Evolutionary conservation across 257 asterid species (phyloP), one percentile per base, ranked within the genome.

Genomic region (Solanum habrochaites): DNA sequence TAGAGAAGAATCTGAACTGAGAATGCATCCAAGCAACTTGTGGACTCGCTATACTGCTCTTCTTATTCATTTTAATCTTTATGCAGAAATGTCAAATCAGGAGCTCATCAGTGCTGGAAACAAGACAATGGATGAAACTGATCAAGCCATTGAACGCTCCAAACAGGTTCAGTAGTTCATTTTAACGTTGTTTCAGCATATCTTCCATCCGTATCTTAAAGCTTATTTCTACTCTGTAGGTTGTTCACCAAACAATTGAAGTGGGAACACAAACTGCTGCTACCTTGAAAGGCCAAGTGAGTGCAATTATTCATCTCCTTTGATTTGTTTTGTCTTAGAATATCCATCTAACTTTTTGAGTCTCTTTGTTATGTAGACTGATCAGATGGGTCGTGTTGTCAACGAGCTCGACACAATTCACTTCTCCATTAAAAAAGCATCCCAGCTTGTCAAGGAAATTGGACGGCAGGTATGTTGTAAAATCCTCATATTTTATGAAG

Each of bases 331-430:
- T 83, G 40, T 69, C 60, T 69, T 35, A 67, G 42, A 27, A 40
- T 69, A 49, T 16, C 67, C 45, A 49, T 56, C 60, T 31, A 39
- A 78, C 58, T 84, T 73, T 29, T 87, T 85, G 74, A 70, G 39
- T 87, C 87, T 72, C 60, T 89, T 32, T 49, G 56, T 72, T 87
- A 9, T 40, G 74, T 92, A 95, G 99, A 97, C 99, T 71, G 99
- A 96, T n/a, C 99, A 95, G 94, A 97, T 97, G 99, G 98, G 98
- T n/a, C 98, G 99, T 86, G 89, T 96, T 84, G 98, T 97, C 85
- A 97, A 96, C 85, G 99, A 97, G 88, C 93, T 97, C 86, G 99
- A 97, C 87, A 97, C 99, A 20, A 97, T 97, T 88, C 98, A 95
- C 87, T 97, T 97, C 93, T 96, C 98, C 84, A 89, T 97, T 8